Conservation (phyloP, 192 early-diverging fungal species). For the Coemansia sp. region DNA sequence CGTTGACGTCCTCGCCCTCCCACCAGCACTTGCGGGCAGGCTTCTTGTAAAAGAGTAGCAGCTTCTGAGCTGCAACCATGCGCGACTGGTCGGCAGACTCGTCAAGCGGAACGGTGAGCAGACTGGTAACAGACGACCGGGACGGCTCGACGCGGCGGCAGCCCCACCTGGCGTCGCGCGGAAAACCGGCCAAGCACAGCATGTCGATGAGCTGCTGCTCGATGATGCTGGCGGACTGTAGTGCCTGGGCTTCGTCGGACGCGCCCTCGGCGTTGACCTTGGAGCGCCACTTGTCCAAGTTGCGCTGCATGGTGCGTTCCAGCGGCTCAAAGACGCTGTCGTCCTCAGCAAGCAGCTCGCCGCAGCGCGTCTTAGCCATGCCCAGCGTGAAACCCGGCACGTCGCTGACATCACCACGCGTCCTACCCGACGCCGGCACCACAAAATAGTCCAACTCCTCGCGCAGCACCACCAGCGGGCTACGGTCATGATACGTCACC, state of each 20-base stretch:
- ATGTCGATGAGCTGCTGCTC: constrained; percentile 82
- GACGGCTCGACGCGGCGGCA: constrained; percentile 71
- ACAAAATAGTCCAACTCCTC: constrained; percentile 81
- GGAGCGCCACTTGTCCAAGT: constrained; percentile 45
- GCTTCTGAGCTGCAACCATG: constrained; percentile 72
- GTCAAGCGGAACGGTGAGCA: constrained; percentile 68
- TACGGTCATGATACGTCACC: constrained; percentile 56
- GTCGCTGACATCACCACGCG: constrained; percentile 47
- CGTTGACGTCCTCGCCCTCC: constrained; percentile 69
- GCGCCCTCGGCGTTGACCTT: constrained; percentile 44
- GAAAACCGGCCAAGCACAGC: constrained; percentile 76
- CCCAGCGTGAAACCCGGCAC: constrained; percentile 45
- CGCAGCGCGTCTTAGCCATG: constrained; percentile 63
- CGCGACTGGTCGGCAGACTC: constrained; percentile 66
- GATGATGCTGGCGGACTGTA: constrained; percentile 46
- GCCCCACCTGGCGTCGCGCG: constrained; percentile 68
- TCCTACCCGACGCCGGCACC: constrained; percentile 42
- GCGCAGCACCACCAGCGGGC: constrained; percentile 71
- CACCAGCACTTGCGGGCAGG: constrained; percentile 86
- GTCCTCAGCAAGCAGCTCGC: constrained; percentile 63
- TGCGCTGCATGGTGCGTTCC: constrained; percentile 69
- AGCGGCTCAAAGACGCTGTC: constrained; percentile 73
- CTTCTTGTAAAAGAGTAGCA: constrained; percentile 77
- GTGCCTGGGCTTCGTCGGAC: constrained; percentile 45
- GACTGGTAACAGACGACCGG: constrained; percentile 65